Conservation (phyloP, 805 yeast species). For the Yueomyces sp. region DNA sequence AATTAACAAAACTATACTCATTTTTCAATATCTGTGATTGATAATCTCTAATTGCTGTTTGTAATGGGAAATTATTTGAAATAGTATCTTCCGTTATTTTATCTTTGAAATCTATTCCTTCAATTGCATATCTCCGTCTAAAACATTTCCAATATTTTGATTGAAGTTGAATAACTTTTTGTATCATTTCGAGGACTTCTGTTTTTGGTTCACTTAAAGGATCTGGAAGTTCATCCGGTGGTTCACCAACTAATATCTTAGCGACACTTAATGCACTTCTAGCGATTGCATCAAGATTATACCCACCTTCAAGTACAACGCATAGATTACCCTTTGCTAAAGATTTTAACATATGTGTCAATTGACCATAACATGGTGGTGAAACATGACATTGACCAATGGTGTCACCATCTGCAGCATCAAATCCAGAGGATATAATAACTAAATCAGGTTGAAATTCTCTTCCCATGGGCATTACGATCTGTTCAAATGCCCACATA, state of each 20-base stretch:
- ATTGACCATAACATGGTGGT: constrained; percentile 91
- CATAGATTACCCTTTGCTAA: constrained; percentile 81
- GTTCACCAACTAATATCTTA: constrained; percentile 84
- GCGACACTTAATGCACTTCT: constrained; percentile 86
- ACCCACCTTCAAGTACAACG: constrained; percentile 93
- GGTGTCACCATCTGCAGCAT: constrained; percentile 97
- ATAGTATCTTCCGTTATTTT: constrained; percentile 18
- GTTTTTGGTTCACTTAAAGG: constrained; percentile 42
- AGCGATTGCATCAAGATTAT: constrained; percentile 82
- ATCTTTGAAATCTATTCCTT: constrained; percentile 26
- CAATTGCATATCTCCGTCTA: constrained; percentile 45
- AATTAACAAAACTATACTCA: constrained; percentile 43
- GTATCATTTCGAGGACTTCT: constrained; percentile 68
- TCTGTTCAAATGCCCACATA: constrained; percentile 74
- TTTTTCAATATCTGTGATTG: constrained; percentile 48
- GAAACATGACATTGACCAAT: constrained; percentile 94
- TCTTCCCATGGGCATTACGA: constrained; percentile 74
- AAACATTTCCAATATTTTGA: constrained; percentile 80
- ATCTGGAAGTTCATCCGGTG: constrained; percentile 67
- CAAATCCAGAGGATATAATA: constrained; percentile 90
- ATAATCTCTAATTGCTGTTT: constrained; percentile 62
- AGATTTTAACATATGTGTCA: constrained; percentile 84
- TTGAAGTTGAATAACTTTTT: constrained; percentile 68
- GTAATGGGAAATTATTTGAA: constrained; percentile 37
- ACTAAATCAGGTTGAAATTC: constrained; percentile 91